A percentile compares a stretch with the other conserved stretches of the same genome.
These are phyloP conservation scores for Suillus variegatus DNA, from an alignment of 768 basidiomycete species.

Conservation along the genomic window DNA sequence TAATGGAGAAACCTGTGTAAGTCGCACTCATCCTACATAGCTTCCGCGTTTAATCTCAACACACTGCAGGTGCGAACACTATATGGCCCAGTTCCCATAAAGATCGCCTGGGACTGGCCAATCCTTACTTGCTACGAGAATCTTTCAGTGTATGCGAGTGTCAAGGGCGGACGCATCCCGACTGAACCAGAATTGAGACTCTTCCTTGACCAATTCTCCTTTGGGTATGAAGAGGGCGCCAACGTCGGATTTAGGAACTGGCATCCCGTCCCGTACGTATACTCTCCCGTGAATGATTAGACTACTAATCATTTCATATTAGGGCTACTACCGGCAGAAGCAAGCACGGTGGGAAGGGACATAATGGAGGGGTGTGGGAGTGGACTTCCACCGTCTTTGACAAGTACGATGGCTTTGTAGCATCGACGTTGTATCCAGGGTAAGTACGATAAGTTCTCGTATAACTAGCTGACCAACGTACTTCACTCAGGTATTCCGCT, in stretches of 20 bases:
- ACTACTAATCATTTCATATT: conserved; percentile 2
- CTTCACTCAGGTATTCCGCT: conserved; percentile 58
- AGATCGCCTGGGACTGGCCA: conserved; percentile 84
- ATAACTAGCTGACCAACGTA: neutral
- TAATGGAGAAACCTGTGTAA: conserved; percentile 51
- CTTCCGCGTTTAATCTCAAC: neutral
- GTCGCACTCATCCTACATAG: conserved; percentile 17
- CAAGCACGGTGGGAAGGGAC: conserved; percentile 55
- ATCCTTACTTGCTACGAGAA: conserved; percentile 76
- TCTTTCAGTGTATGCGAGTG: conserved; percentile 76
- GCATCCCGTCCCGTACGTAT: conserved; percentile 86
- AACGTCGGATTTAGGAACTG: conserved; percentile 91
- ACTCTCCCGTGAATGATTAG: neutral
- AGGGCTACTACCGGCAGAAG: conserved; percentile 71
- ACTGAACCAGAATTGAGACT: conserved; percentile 85
- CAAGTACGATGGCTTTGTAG: conserved; percentile 69
- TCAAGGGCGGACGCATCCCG: conserved; percentile 92
- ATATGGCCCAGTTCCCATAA: conserved; percentile 81
- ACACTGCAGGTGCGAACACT: conserved; percentile 71
- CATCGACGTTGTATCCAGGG: conserved; percentile 86
- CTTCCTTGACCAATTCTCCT: conserved; percentile 75
- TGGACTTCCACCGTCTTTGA: conserved; percentile 89
- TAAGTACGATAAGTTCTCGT: conserved; percentile 32
- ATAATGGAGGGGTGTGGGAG: conserved; percentile 98
- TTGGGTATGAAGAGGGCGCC: conserved; percentile 72